Evolutionary conservation across 352 stramenopile species (phyloP), one percentile per base, ranked within the genome.

Genomic region (Blastocystis sp.): DNA sequence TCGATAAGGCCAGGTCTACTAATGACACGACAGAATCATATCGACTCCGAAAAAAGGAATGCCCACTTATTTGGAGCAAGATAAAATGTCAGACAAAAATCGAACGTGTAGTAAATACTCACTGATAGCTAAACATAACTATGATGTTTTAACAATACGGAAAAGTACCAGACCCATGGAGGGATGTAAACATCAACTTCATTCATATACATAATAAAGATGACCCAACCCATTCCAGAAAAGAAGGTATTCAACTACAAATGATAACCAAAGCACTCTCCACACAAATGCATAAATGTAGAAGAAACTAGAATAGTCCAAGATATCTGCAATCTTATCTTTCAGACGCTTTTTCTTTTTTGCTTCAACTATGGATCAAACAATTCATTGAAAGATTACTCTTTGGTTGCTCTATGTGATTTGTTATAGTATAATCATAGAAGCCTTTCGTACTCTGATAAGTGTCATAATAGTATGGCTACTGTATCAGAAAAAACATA

Each of bases 161-260:
- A 81, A 56, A 81, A 81, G 22, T 81, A 81, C 70, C 70, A 81
- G 15, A 81, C 70, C 70, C 70, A 81, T 22, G 19, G 35, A 59
- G 70, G 70, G 40, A 81, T 81, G 22, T 60, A 44, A 7, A 81
- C 30, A 35, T 81, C 70, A 33, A 56, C 70, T 64, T 81, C 70
- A 33, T 81, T 81, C 70, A 81, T 81, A 40, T 81, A 81, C 70
- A 81, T 81, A 22, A 81, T 27, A 27, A 81, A 81, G 22, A 81
- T 81, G 51, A 81, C 44, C 19, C 48, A 51, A 48, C 70, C 70
- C 70, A 81, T 48, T 40, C 40, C 44, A n/a, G 70, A 81, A 56
- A 81, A 81, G 27, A 81, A 64, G 48, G 70, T 81, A 64, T 81
- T 81, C 27, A 81, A 64, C 70, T 81, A 81, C 1, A 35, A 19